These are phyloP conservation scores for Epichloe festucae DNA, from an alignment of 2,329 filamentous ascomycete genomes.

Conservation along the genomic window DNA sequence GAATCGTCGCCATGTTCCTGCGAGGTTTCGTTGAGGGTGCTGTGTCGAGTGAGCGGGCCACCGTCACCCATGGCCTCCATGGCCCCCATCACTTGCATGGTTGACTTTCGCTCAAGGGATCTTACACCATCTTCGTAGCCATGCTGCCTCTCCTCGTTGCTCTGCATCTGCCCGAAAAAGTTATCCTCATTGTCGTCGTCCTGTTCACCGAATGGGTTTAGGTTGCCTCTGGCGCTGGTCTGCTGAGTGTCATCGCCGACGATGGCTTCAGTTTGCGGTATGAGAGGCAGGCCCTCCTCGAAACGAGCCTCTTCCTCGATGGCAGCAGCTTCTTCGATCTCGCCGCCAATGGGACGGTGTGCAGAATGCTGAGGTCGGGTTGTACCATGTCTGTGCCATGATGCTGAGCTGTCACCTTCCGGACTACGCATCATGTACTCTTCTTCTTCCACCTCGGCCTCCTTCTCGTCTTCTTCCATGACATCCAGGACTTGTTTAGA, in stretches of 20 bases:
- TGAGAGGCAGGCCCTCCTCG: conserved; percentile 57
- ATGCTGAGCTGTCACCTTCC: conserved; percentile 5
- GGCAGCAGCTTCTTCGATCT: conserved; percentile 26
- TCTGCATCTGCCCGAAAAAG: conserved; percentile 46
- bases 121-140: conserved; percentile 10
- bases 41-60: conserved; percentile 16
- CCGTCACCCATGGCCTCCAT: conserved; percentile 28
- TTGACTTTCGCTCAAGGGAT: conserved; percentile 54
- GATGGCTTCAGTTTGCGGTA: conserved; percentile 22
- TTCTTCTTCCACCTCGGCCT: conserved; percentile 30
- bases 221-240: conserved; percentile 11
- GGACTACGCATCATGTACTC: conserved; percentile 12
- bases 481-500: conserved; percentile 41
- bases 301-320: conserved; percentile 45
- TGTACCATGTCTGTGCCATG: conserved; percentile 5
- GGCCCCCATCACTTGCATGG: conserved; percentile 48
- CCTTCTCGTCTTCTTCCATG: conserved; percentile 38
- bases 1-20: conserved; percentile 15
- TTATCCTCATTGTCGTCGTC: conserved; percentile 41
- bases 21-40: conserved; percentile 18
- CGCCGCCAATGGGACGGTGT: conserved; percentile 30
- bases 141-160: conserved; percentile 12
- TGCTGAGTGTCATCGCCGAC: conserved; percentile 1
- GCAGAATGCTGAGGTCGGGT: conserved; percentile 12
- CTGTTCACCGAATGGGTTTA: conserved; percentile 30